These are phyloP conservation scores for Penicillium manginii DNA, from an alignment of 495 filamentous ascomycete species.

Conservation along the genomic window DNA sequence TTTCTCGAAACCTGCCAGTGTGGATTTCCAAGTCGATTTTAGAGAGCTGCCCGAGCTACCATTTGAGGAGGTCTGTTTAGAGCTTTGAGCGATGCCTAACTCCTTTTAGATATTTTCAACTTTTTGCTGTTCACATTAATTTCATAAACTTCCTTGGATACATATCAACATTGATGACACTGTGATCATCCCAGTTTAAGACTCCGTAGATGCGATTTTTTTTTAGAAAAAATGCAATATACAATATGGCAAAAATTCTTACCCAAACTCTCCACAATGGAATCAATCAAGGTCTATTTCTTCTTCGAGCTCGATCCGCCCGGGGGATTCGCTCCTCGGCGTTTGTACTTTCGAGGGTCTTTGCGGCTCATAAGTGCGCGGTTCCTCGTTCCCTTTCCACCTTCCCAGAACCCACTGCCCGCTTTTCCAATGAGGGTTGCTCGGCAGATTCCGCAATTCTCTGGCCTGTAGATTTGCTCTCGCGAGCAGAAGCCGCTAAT, in stretches of 20 bases:
- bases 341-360: conserved; percentile 73
- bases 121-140: not conserved
- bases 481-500: conserved; percentile 69
- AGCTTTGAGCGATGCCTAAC: too few species aligned
- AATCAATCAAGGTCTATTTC: conserved; percentile 21
- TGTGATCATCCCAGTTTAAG: not conserved
- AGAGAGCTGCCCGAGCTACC: too few species aligned
- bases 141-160: not conserved
- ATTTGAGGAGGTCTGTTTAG: too few species aligned
- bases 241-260: not conserved
- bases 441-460: conserved; percentile 79
- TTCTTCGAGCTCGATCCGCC: conserved; percentile 37
- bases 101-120: too few species aligned
- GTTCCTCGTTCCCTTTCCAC: conserved; percentile 83
- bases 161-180: not conserved
- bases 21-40: too few species aligned
- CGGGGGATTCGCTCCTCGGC: conserved; percentile 41
- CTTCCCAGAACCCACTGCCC: conserved; percentile 87
- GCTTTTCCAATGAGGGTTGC: conserved; percentile 69
- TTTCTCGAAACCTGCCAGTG: too few species aligned
- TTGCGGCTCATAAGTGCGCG: conserved; percentile 71
- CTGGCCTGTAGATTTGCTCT: conserved; percentile 81
- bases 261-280: not conserved
- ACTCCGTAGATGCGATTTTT: not conserved
- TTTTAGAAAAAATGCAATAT: not conserved